Percentiles rank a stretch among this genome's conserved stretches.
Conservation (phyloP, 768 basidiomycete genomes). For the Neoboletus brunneissimus region DNA sequence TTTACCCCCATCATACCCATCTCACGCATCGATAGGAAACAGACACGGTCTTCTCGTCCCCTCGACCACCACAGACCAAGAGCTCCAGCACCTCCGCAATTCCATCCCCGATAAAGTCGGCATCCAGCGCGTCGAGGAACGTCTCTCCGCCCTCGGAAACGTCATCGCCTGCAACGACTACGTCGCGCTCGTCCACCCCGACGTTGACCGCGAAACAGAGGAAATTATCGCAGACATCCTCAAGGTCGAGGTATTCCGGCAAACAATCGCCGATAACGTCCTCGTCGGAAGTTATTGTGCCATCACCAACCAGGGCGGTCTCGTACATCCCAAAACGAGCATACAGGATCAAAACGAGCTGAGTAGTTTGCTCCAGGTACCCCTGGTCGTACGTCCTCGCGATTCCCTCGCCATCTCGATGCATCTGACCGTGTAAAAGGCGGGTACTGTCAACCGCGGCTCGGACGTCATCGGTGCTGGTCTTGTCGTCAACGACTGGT, state of each 20-base stretch:
- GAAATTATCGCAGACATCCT: conserved; percentile 99
- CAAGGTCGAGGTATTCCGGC: conserved; percentile 98
- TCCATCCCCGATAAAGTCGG: conserved; percentile 90
- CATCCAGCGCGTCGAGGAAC: conserved; percentile 95
- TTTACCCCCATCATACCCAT: neutral
- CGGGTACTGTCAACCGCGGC: conserved; percentile 97
- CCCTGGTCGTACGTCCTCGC: conserved; percentile 73
- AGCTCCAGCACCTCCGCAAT: conserved; percentile 96
- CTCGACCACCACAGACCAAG: conserved; percentile 93
- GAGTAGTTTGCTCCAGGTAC: conserved; percentile 89
- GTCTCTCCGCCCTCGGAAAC: conserved; percentile 94
- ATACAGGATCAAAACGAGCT: conserved; percentile 97
- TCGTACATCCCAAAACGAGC: conserved; percentile 97
- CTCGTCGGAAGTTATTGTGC: conserved; percentile 96
- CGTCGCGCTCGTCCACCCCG: conserved; percentile 97
- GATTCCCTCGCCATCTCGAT: neutral
- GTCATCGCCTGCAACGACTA: conserved; percentile 99
- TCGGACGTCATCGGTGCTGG: conserved; percentile 98
- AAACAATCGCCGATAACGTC: conserved; percentile 95
- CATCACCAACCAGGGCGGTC: conserved; percentile 93
- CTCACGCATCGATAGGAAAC: conserved; percentile 57
- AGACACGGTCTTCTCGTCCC: conserved; percentile 97
- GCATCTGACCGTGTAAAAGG: conserved; percentile 43
- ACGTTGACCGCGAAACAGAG: conserved; percentile 97
- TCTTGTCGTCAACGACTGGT: conserved; percentile 98